Evolutionary conservation across 306 rosid genomes (phyloP).

Genomic region (Morella rubra): DNA sequence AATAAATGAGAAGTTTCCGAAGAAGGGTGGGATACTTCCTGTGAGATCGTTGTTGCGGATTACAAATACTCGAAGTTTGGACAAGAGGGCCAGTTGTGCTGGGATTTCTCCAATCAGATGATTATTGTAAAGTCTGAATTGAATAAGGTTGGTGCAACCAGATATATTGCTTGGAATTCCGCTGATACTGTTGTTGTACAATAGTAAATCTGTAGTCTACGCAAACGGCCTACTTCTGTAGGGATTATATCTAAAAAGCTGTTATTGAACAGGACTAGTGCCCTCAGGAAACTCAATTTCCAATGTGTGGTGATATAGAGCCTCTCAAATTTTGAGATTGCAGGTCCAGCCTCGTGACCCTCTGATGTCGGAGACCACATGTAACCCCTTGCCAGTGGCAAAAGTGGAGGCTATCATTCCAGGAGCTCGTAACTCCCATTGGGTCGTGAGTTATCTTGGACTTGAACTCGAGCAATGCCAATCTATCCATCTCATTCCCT

Average conservation of each 20-base stretch:
- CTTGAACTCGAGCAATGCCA: not conserved
- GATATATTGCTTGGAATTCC: no score
- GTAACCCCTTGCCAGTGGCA: conserved; percentile 8
- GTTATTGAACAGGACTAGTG: not conserved
- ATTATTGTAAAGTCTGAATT: no score
- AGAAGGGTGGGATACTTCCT: conserved; percentile 2
- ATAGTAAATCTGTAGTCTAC: no score
- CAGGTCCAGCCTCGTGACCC: not conserved
- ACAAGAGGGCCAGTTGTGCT: conserved; percentile 2
- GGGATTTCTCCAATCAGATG: no score
- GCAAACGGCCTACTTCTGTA: not conserved
- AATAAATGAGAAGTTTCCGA: not conserved
- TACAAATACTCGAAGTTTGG: not conserved
- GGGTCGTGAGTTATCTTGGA: not conserved
- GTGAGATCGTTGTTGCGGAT: not conserved
- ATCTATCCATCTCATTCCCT: not conserved
- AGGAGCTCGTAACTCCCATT: not conserved
- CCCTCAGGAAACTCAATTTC: conserved; percentile 6
- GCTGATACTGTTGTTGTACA: no score
- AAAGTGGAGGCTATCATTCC: no score
- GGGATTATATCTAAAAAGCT: conserved; percentile 5
- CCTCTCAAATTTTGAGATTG: not conserved
- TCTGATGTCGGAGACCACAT: conserved; percentile 7
- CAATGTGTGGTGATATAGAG: not conserved
- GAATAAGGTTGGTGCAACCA: no score